Base-by-base conservation (phyloP, 169 alveolate genomes). In the Plasmodium vivax region DNA sequence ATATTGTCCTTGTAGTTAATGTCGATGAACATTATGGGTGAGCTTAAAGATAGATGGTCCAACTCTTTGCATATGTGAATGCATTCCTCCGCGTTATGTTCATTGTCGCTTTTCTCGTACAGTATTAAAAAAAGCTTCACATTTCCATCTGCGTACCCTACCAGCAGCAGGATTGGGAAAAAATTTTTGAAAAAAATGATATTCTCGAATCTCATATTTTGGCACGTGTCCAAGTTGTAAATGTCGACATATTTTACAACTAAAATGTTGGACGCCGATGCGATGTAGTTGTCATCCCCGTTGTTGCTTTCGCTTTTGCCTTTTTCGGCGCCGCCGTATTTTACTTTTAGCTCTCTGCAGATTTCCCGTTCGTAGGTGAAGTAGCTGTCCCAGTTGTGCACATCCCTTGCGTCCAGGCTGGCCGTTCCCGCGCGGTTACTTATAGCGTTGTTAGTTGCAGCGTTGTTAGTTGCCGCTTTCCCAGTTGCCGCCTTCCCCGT, bases 1-100 rank as follows among this genome's bases (percentile, higher is more conserved):
- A 88, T 30, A 80, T 80, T 80, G 36, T 88, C 94, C 72, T 80
- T 79, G 43, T 88, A 88, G 38, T 88, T 88, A 23, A 88, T 88
- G 80, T 88, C 94, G 82, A 88, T 88, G 68, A 41, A 81, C 94
- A 88, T 88, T 58, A 88, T 30, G 27, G 94, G 94, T 7, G 94
- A 88, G 23, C 75, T 47, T 79, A 88, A 79, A 30, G 47, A 88
- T 58, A 88, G 23, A 38, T 62, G 34, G 54, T 80, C 88, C 82
- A 88, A 88, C 36, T 81, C 91, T 58, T 88, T 62, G 36, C 79
- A 38, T 68, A 88, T 58, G 34, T 88, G 83, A 6, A 88, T 80
- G 38, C 88, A 62, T 58, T 80, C 75, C 32, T 88, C 94, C 3
- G 47, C 19, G 36, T 88, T 79, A 73, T 58, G 27, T 80, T 79